These are phyloP conservation scores for Casuarina glauca DNA, from an alignment of 306 rosid species.

Conservation along the genomic window DNA sequence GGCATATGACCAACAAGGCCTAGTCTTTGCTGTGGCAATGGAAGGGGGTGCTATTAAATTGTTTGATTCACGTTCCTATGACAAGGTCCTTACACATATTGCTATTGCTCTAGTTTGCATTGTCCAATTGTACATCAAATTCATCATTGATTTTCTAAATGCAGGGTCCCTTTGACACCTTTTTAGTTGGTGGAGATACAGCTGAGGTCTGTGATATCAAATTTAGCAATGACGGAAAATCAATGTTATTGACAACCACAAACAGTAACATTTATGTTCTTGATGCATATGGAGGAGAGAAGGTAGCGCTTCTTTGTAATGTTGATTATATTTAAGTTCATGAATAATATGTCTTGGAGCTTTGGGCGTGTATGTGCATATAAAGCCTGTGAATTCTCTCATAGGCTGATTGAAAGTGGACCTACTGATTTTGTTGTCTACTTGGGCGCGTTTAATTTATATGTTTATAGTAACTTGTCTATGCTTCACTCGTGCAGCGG, in stretches of 20 bases:
- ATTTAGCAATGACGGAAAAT: conserved; percentile 94
- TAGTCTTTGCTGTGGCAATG: conserved; percentile 99
- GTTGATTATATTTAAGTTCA: not conserved
- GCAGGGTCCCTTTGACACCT: conserved; percentile 97
- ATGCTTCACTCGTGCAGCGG: conserved; percentile 57
- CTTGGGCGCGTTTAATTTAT: not conserved
- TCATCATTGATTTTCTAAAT: conserved; percentile 34
- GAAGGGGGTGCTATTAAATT: conserved; percentile 98
- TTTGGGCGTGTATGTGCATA: not conserved
- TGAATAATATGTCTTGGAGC: not conserved
- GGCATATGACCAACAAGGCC: conserved; percentile 98
- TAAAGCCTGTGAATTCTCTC: not conserved
- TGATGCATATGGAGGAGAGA: conserved; percentile 94
- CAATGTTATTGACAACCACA: conserved; percentile 93
- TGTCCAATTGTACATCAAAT: conserved; percentile 17
- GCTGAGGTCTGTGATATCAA: conserved; percentile 97
- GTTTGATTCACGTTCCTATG: conserved; percentile 95
- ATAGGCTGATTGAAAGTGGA: not conserved
- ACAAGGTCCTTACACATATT: conserved; percentile 63
- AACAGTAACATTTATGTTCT: conserved; percentile 85
- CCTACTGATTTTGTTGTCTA: not conserved
- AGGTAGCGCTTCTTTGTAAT: conserved; percentile 49
- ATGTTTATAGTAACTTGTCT: not conserved
- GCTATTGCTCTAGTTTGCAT: conserved; percentile 16
- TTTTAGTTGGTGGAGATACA: conserved; percentile 95